These are phyloP conservation scores for Tympanopsis confertula DNA, from an alignment of 2,329 filamentous ascomycete genomes.

Conservation along the genomic window DNA sequence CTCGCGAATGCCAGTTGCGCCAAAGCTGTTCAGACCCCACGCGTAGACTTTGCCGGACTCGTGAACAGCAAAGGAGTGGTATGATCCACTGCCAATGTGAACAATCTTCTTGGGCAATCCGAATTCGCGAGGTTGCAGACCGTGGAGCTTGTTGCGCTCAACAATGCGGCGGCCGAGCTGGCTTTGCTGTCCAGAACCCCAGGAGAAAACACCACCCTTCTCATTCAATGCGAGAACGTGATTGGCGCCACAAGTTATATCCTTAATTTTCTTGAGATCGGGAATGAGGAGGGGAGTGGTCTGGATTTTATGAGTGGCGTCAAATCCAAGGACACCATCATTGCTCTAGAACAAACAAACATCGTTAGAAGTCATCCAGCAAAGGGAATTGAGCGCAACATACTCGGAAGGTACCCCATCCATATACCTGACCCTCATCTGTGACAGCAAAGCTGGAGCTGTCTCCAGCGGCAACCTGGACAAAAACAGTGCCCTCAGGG, in stretches of 20 bases:
- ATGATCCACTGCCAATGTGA: constrained; percentile 38
- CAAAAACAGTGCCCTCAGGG: constrained; percentile 48
- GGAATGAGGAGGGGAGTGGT: constrained; percentile 36
- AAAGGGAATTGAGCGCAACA: constrained; percentile 11
- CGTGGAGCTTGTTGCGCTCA: constrained; percentile 10
- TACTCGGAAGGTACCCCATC: constrained; percentile 73
- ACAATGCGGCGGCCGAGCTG: constrained; percentile 40
- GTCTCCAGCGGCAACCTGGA: constrained; percentile 61
- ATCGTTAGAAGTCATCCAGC: constrained; percentile 2
- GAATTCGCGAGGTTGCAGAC: constrained; percentile 14
- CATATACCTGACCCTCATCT: constrained; percentile 64
- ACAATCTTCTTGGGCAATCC: constrained; percentile 12
- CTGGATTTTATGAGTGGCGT: constrained; percentile 7
- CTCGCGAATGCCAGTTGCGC: constrained; percentile 44
- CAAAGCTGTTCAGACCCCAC: constrained; percentile 58
- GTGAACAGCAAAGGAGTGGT: constrained; percentile 54
- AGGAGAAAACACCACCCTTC: constrained; percentile 42
- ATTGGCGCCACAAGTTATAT: constrained; percentile 42
- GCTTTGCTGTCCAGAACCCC: constrained; percentile 53
- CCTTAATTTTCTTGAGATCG: constrained; percentile 40
- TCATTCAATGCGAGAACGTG: constrained; percentile 44
- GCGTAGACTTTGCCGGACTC: constrained; percentile 46
- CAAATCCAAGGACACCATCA: constrained; percentile 7
- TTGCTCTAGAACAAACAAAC: constrained; percentile 6
- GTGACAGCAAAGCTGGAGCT: constrained; percentile 69